Base-by-base conservation (phyloP, 192 early-diverging fungal species). In the Coemansia sp. region DNA sequence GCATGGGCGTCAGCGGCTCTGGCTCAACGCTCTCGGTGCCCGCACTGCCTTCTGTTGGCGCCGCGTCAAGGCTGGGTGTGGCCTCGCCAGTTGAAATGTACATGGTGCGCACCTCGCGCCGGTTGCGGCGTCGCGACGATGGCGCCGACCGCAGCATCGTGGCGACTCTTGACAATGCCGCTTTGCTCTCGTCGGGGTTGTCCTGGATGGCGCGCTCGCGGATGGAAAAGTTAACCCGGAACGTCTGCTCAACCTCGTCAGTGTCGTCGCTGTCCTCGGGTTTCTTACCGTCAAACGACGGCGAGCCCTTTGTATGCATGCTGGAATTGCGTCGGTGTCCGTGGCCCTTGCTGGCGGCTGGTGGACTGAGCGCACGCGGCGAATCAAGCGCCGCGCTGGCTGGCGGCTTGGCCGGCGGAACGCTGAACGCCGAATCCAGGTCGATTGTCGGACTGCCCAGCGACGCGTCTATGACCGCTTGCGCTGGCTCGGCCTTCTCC, bases 211-310 rank as follows among this genome's bases (percentile, higher is more conserved):
- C 66, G 9, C 51, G 50, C 7, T 69, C 62, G 32, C 72, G 61
- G 50, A 75, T 75, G 15, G 72, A 75, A 48, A 75, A 75, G 48
- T 68, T 75, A 10, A 75, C 72, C 8, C 58, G 53, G 51, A 75
- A 75, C 26, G 62, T 20, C 34, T 64, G 56, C 6, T 69, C 65
- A 0, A 19, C 45, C n/a, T 63, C 59, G 1, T 31, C 58, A 0
- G 45, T 48, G 26, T 50, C 48, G 23, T 49, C 52, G 15, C 23
- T 23, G 6, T 38, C 38, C 6, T 39, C 23, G 12, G 31, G n/a
- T 25, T 60, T 57, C 17, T 21, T 3, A n/a, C 29, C 56, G 8
- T 5, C 39, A 51, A 11, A 32, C 14, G 45, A 47, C 12, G 50
- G 55, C 2, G 41, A 53, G 17, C 41, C 35, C 10, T 35, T 39